Evolutionary conservation across 495 filamentous ascomycete species (phyloP).

Genomic region (Penicillium tannophilum): DNA sequence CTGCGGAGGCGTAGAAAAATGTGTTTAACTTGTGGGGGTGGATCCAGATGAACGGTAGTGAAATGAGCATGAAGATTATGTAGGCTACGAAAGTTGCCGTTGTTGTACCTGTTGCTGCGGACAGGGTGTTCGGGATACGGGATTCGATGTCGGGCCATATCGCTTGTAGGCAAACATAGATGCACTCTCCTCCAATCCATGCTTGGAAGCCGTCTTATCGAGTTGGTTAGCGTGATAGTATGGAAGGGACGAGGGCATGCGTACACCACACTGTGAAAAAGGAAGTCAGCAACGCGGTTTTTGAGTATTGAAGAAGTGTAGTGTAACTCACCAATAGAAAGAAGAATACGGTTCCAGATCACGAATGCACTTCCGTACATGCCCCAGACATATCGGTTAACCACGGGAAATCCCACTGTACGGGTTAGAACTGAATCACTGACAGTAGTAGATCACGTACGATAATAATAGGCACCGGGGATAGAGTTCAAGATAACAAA

Average conservation of each 20-base stretch:
- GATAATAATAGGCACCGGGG: conserved; percentile 25
- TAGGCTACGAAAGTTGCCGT: conserved; percentile 28
- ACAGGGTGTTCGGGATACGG: conserved; percentile 31
- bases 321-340: conserved; percentile 23
- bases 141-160: conserved; percentile 25
- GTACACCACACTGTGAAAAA: conserved; percentile 11
- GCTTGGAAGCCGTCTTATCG: conserved; percentile 28
- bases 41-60: conserved; percentile 20
- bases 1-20: conserved; percentile 18
- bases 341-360: conserved; percentile 33
- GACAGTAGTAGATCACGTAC: conserved; percentile 8
- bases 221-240: not conserved
- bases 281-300: not conserved
- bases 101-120: conserved; percentile 29
- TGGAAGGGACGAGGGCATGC: not conserved
- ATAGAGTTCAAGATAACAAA: conserved; percentile 26
- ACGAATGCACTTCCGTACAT: conserved; percentile 30
- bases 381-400: conserved; percentile 30
- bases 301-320: not conserved
- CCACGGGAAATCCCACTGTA: conserved; percentile 26
- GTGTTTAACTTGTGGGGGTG: conserved; percentile 19
- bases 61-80: conserved; percentile 25
- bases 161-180: conserved; percentile 28
- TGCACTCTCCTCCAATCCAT: conserved; percentile 32
- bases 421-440: not conserved